Conservation (phyloP, 257 asterid species). For the Datura wrightii region DNA sequence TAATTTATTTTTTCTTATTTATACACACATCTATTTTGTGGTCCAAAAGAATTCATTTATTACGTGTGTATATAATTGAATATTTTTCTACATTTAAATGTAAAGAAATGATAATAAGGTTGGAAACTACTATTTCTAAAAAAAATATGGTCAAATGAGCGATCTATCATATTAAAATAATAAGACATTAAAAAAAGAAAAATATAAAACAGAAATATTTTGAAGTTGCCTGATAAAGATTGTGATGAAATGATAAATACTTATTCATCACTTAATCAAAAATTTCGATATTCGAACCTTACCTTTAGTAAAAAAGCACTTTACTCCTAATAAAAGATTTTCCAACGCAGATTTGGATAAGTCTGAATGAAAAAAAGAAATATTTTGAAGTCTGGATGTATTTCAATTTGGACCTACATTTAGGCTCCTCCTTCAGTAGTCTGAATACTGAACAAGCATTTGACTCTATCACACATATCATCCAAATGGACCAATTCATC, state of each 20-base stretch:
- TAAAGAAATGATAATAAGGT: neutral
- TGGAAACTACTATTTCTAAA: neutral
- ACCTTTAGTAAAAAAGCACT: no score
- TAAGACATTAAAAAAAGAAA: neutral
- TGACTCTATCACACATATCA: conserved; percentile 9
- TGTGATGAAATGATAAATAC: no score
- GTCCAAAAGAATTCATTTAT: neutral
- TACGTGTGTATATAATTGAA: neutral
- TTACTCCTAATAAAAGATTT: no score
- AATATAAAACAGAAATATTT: neutral
- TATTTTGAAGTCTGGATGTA: neutral
- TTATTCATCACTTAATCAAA: no score
- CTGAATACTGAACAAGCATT: conserved; percentile 20
- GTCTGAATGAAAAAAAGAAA: neutral
- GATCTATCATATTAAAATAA: neutral
- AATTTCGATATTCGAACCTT: no score
- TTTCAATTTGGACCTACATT: conserved; percentile 26
- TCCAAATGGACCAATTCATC: neutral
- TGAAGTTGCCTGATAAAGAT: no score
- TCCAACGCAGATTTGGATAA: no score
- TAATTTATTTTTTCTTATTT: neutral
- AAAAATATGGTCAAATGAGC: neutral
- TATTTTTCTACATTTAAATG: neutral
- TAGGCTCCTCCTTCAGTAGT: neutral
- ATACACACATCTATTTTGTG: neutral